Evolutionary conservation across 1,284 basidiomycete species (phyloP).

Genomic region (Naganishia sp.): DNA sequence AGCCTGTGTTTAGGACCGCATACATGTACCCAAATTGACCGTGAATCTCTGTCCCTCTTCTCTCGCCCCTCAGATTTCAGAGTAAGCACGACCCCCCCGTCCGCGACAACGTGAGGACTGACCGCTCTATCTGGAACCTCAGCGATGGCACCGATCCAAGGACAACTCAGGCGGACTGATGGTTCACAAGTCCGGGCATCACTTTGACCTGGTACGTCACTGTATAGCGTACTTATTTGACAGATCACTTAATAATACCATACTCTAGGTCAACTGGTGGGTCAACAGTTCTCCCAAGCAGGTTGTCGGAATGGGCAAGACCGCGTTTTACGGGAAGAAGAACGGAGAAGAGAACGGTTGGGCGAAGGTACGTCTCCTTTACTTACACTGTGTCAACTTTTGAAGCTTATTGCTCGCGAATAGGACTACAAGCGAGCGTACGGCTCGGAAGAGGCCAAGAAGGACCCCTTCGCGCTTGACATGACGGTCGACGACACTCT

Average conservation of each 20-base stretch:
- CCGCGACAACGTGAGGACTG: too few species aligned
- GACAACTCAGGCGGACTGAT: slow-evolving; percentile 59
- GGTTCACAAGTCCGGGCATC: slow-evolving; percentile 62
- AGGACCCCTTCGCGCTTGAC: slow-evolving; percentile 60
- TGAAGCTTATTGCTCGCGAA: background rate
- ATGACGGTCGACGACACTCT: slow-evolving; percentile 58
- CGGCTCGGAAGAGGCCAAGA: slow-evolving; percentile 56
- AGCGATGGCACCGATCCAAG: slow-evolving; percentile 61
- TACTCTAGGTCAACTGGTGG: slow-evolving; percentile 59
- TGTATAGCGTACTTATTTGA: background rate
- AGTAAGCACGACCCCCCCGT: background rate
- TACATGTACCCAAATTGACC: too few species aligned
- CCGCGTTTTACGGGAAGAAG: slow-evolving; percentile 60
- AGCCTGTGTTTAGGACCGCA: background rate
- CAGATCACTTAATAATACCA: background rate
- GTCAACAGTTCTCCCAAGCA: slow-evolving; percentile 59
- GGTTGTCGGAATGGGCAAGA: slow-evolving; percentile 60
- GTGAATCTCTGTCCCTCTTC: background rate
- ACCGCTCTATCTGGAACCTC: slow-evolving; percentile 53
- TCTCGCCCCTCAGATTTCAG: slow-evolving; percentile 2
- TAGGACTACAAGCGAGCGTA: slow-evolving; percentile 56
- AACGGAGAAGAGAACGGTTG: slow-evolving; percentile 59
- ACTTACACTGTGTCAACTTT: background rate
- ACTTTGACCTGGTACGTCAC: slow-evolving; percentile 55
- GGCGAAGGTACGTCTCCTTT: slow-evolving; percentile 47